These are phyloP conservation scores for Aspergillus incahuasiensis DNA, from an alignment of 495 filamentous ascomycete species.

Conservation along the genomic window DNA sequence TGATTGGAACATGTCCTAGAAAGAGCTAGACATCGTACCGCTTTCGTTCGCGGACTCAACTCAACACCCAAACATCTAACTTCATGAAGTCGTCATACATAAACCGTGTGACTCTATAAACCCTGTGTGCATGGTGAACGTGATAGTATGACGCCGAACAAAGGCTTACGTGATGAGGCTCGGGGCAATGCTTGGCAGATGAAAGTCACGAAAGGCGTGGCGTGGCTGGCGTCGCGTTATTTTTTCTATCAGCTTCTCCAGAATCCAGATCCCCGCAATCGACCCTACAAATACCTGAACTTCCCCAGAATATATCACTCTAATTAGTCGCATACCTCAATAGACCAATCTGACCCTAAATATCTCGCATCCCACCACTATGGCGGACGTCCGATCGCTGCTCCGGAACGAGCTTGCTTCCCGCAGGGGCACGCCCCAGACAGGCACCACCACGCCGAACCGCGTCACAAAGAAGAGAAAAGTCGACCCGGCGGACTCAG, in stretches of 20 bases:
- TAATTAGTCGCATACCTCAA: not conserved
- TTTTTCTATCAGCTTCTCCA: constrained; percentile 19
- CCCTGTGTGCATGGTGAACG: not conserved
- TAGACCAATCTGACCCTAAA: not conserved
- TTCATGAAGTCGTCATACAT: too few species aligned
- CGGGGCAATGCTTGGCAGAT: constrained; percentile 22
- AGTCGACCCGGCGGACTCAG: constrained; percentile 43
- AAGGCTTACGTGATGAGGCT: constrained; percentile 21
- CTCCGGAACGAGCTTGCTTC: constrained; percentile 76
- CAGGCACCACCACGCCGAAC: constrained; percentile 32
- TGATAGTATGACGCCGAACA: not conserved
- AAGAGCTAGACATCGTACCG: not conserved
- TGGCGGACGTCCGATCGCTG: constrained; percentile 81
- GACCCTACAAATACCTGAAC: constrained; percentile 1
- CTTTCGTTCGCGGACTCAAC: too few species aligned
- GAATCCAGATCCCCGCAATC: constrained; percentile 23
- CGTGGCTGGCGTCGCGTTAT: constrained; percentile 17
- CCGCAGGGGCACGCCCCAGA: constrained; percentile 57
- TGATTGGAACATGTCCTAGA: not conserved
- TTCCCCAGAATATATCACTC: not conserved
- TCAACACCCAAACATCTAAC: not conserved
- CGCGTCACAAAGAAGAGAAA: constrained; percentile 55
- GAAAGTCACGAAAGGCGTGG: not conserved
- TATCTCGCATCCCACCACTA: constrained; percentile 25
- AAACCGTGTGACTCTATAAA: not conserved